phyloP scores from a whole-genome alignment of 805 yeast genomes.

The Yamadazyma philogaea region DNA sequence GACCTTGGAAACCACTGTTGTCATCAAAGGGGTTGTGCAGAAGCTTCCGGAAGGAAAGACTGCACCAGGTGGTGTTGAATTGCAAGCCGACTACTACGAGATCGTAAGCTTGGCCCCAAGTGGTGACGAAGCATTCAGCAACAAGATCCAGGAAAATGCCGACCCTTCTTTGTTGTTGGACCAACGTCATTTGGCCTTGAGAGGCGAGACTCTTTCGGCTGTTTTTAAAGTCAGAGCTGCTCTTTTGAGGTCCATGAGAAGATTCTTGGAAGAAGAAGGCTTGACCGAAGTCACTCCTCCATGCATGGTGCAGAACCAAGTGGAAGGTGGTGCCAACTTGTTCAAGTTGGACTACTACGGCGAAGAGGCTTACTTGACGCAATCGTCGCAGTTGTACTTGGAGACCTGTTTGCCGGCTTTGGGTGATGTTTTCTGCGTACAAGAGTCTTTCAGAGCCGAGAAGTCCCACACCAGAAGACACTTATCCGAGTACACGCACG shows the following conservation, averaged over 20 bases:
- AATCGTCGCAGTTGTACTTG: constrained; percentile 92
- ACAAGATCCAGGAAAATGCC: constrained; percentile 89
- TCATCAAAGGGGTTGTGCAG: constrained; percentile 75
- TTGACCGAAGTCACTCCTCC: constrained; percentile 96
- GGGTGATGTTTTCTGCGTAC: constrained; percentile 96
- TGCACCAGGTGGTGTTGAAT: constrained; percentile 97
- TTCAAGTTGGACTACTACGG: constrained; percentile 94
- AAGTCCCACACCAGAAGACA: constrained; percentile 98
- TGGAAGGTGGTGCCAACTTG: constrained; percentile 97
- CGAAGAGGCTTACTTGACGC: constrained; percentile 94
- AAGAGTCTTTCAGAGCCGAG: constrained; percentile 99
- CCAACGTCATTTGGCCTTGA: constrained; percentile 90
- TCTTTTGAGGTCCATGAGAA: constrained; percentile 69
- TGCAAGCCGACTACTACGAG: constrained; percentile 85
- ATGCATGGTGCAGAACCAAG: constrained; percentile 99
- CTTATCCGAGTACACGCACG: constrained; percentile 92
- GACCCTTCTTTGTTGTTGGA: constrained; percentile 92
- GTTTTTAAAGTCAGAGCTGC: constrained; percentile 94
- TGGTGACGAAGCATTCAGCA: constrained; percentile 93
- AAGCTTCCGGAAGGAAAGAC: constrained; percentile 92
- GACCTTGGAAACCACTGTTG: constrained; percentile 83
- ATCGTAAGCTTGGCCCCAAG: constrained; percentile 91
- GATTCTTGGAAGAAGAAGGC: constrained; percentile 69
- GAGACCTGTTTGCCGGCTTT: constrained; percentile 95
- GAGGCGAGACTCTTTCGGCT: constrained; percentile 92